Conservation (phyloP, 164 flowering plant genomes). For the Aristolochia contorta region DNA sequence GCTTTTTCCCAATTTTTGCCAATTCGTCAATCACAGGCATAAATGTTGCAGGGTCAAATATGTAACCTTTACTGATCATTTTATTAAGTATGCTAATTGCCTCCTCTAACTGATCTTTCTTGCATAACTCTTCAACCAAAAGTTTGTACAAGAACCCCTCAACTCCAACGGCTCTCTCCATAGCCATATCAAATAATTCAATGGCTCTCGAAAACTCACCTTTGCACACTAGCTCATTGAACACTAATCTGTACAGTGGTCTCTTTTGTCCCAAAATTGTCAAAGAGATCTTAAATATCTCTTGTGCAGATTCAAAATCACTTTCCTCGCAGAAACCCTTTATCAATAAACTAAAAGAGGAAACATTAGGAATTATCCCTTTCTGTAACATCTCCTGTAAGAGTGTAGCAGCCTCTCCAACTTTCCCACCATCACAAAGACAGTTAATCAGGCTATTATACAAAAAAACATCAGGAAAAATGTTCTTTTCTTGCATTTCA, state of each 20-base stretch:
- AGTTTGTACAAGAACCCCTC: conserved; percentile 51
- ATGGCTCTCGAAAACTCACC: conserved; percentile 55
- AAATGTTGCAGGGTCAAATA: conserved; percentile 77
- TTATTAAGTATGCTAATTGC: conserved; percentile 44
- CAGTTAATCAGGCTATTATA: conserved; percentile 55
- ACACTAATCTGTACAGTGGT: conserved; percentile 53
- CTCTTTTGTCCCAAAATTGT: conserved; percentile 61
- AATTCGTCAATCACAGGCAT: conserved; percentile 82
- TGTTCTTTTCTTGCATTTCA: conserved; percentile 72
- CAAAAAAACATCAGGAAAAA: conserved; percentile 54
- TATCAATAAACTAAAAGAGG: conserved; percentile 52
- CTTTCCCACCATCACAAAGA: conserved; percentile 60
- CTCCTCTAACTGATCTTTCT: conserved; percentile 41
- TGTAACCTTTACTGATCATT: conserved; percentile 47
- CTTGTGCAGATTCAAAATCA: conserved; percentile 57
- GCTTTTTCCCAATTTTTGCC: conserved; percentile 55
- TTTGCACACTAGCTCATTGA: conserved; percentile 57
- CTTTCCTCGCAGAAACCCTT: conserved; percentile 50
- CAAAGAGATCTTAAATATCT: conserved; percentile 51
- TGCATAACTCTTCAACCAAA: conserved; percentile 58
- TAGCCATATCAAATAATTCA: conserved; percentile 41
- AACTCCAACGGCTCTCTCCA: conserved; percentile 44
- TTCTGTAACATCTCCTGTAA: conserved; percentile 72
- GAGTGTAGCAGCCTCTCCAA: conserved; percentile 50
- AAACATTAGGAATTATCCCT: conserved; percentile 52